Conservation (phyloP, 1,139 yeast species). For the Pichiaceae sp. region DNA sequence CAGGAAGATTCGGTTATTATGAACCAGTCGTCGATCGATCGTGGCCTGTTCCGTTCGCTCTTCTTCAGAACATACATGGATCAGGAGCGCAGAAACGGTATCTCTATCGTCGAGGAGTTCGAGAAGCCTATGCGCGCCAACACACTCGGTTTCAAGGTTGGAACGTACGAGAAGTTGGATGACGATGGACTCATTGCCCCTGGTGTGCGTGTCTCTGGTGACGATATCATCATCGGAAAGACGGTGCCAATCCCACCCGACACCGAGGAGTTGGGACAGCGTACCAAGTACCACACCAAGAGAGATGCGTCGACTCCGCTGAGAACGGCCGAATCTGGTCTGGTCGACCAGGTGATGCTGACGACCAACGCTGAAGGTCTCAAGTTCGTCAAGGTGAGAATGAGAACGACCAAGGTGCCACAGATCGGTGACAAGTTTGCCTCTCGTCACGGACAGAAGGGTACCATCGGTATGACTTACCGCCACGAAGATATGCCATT, state of each 20-base stretch:
- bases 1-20: conserved; percentile 99
- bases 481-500: conserved; percentile 99
- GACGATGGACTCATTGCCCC: conserved; percentile 98
- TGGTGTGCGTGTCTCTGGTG: conserved; percentile 97
- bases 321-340: conserved; percentile 95
- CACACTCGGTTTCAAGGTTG: conserved; percentile 91
- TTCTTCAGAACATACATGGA: conserved; percentile 98
- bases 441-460: conserved; percentile 99
- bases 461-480: conserved; percentile 98
- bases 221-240: conserved; percentile 95
- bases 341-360: conserved; percentile 92
- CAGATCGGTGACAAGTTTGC: conserved; percentile 99
- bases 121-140: conserved; percentile 94
- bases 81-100: conserved; percentile 96
- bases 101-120: conserved; percentile 93
- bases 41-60: conserved; percentile 91
- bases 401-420: conserved; percentile 97
- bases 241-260: conserved; percentile 98
- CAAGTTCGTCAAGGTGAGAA: conserved; percentile 93
- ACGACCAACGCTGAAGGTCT: conserved; percentile 98
- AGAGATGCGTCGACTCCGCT: conserved; percentile 98
- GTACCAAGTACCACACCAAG: conserved; percentile 96
- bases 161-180: conserved; percentile 94
- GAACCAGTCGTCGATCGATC: conserved; percentile 96
- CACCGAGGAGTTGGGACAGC: conserved; percentile 95